Evolutionary conservation across 805 yeast genomes (phyloP).

Genomic region (Hanseniaspora taiwanica): DNA sequence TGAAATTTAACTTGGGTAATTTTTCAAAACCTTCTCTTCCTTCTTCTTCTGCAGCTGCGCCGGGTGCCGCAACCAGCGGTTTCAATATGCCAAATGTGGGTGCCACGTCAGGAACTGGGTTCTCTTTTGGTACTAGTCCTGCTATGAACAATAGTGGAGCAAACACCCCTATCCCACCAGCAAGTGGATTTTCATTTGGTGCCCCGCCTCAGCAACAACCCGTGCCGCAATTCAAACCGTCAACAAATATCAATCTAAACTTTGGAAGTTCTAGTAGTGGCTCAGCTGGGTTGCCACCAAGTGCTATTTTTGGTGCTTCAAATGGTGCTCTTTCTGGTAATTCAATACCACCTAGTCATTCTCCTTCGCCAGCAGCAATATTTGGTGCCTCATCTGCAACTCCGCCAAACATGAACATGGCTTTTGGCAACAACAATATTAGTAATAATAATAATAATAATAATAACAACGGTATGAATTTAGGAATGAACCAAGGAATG

Average conservation of each 20-base stretch:
- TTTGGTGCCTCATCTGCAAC: conserved; percentile 6
- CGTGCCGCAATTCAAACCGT: neutral
- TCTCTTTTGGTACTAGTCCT: neutral
- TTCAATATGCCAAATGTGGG: neutral
- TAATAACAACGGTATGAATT: neutral
- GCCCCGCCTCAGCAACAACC: neutral
- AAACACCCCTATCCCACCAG: neutral
- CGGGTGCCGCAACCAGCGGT: neutral
- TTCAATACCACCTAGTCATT: too few species aligned
- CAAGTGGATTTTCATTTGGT: neutral
- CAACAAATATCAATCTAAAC: neutral
- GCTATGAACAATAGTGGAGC: neutral
- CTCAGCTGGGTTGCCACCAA: conserved; percentile 7
- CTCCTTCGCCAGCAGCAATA: conserved; percentile 12
- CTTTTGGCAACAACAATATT: neutral
- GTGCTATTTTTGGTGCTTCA: conserved; percentile 6
- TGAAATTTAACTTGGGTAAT: neutral
- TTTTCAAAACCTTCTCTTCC: neutral
- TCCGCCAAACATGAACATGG: neutral
- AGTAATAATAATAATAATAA: neutral
- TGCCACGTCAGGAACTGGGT: neutral
- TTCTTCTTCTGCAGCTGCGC: neutral
- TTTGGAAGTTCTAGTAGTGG: conserved; percentile 3
- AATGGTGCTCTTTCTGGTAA: neutral
- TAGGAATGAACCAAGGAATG: neutral